These are phyloP conservation scores for Stephania japonica DNA, from an alignment of 164 flowering plant genomes.

Conservation along the genomic window DNA sequence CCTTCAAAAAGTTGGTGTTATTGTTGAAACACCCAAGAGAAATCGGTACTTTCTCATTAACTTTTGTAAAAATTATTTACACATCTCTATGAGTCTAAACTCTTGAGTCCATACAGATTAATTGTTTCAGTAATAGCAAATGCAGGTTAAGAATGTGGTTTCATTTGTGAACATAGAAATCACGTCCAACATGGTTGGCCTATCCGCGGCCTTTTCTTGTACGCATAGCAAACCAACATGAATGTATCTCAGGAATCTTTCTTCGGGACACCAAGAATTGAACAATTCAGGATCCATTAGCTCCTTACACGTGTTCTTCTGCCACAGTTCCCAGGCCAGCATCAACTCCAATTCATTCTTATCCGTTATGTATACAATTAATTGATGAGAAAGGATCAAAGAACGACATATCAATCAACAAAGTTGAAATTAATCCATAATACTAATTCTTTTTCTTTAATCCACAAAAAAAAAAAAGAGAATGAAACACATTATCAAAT, in stretches of 20 bases:
- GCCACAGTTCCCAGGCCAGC: constrained; percentile 8
- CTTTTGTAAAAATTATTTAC: too few relatives aligned
- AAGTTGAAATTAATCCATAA: too few relatives aligned
- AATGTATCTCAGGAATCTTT: constrained; percentile 1
- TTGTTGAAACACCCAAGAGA: too few relatives aligned
- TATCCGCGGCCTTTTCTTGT: constrained; percentile 4
- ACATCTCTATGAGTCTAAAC: too few relatives aligned
- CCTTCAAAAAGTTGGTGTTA: too few relatives aligned
- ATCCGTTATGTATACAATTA: background rate
- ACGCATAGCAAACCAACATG: constrained; percentile 2
- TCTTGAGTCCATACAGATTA: too few relatives aligned
- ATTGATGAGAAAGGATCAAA: too few relatives aligned
- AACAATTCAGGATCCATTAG: background rate
- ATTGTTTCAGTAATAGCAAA: background rate
- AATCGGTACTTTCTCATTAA: too few relatives aligned
- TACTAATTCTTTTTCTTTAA: too few relatives aligned
- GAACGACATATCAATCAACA: too few relatives aligned
- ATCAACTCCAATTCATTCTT: background rate
- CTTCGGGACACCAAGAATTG: background rate
- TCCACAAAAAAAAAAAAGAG: too few relatives aligned
- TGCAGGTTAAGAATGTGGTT: background rate
- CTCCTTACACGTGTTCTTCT: background rate
- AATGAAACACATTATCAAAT: too few relatives aligned
- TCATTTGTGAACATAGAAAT: constrained; percentile 5
- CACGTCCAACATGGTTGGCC: constrained; percentile 2